Conservation (phyloP, 768 basidiomycete species). For the Paxillus rubicundulus region DNA sequence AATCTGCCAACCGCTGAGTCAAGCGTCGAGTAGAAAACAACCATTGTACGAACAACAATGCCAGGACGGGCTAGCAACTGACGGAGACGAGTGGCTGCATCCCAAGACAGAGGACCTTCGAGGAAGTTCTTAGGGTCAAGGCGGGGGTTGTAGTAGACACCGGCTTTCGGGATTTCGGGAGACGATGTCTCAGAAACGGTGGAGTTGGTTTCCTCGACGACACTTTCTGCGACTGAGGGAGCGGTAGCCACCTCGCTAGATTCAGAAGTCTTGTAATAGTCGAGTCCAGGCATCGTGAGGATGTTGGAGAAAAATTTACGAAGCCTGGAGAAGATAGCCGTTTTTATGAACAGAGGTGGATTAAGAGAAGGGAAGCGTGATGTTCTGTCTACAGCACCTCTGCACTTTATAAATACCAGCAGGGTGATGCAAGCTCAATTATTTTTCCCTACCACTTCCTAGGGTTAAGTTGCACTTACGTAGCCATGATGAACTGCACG, state of each 20-base stretch:
- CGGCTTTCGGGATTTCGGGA: constrained; percentile 12
- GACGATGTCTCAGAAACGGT: constrained; percentile 1
- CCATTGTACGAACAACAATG: constrained; percentile 55
- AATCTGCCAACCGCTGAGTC: constrained; percentile 38
- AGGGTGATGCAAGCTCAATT: constrained; percentile 3
- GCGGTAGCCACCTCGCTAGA: not conserved
- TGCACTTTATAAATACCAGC: constrained; percentile 22
- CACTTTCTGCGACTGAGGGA: constrained; percentile 3
- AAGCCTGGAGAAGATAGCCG: constrained; percentile 8
- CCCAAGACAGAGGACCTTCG: constrained; percentile 64
- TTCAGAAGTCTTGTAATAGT: constrained; percentile 28
- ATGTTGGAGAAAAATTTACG: constrained; percentile 3
- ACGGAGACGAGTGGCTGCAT: constrained; percentile 70
- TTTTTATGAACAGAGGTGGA: constrained; percentile 23
- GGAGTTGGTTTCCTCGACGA: not conserved
- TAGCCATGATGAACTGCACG: constrained; percentile 7
- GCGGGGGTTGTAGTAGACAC: constrained; percentile 62
- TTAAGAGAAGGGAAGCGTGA: constrained; percentile 8
- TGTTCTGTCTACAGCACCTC: not conserved
- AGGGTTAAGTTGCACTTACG: constrained; percentile 20
- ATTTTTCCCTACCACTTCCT: constrained; percentile 8
- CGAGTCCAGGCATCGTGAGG: constrained; percentile 33
- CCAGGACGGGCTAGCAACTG: constrained; percentile 70
- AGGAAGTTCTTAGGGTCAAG: constrained; percentile 67
- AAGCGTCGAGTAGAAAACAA: not conserved